Base-by-base conservation (phyloP, 352 stramenopile species). In the Aphanomyces astaci region DNA sequence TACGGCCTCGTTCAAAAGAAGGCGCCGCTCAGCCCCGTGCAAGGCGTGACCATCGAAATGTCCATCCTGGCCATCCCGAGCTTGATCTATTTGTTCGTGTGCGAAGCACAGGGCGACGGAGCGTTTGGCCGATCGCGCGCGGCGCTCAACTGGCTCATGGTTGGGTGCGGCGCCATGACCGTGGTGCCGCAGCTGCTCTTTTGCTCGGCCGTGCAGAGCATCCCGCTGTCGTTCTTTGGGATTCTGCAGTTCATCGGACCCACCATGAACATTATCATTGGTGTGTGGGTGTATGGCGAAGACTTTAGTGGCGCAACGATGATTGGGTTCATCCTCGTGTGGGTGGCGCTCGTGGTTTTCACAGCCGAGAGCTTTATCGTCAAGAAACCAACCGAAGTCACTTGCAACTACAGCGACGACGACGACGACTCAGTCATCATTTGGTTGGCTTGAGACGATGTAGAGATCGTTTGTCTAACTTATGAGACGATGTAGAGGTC, bases 121-220 rank as follows among this genome's bases (percentile, higher is more conserved):
- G 32, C 31, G 2, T 66, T 66, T 54, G 59, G 59, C 27, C 32
- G 48, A 11, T 54, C 33, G 11, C 9, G 17, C 19, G 59, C 36
- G 1, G 27, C 15, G 4, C n/a, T 43, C 33, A 66, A 52, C 27
- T 66, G 59, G 59, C 59, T 66, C 19, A 54, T 66, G 15, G 33
- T 66, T 27, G 59, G 59, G 17, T 66, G 59, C n/a, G 59, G 59
- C 4, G 15, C 59, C 22, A 43, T 43, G 28, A 66, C 59, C 13
- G 43, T 66, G n/a, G 3, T 54, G 30, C 59, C 59, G 1, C 59
- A 66, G 24, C 27, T 66, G 2, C 28, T 43, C 25, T 66, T 66
- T 56, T 32, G 48, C 5, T 54, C 36, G 40, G 52, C 28, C 17
- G 24, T 66, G 24, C 24, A 39, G n/a, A 31, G 13, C 3, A 19